Base-by-base conservation (phyloP, 371 early-diverging fungal species). In the Choanephora cucurbitarum region DNA sequence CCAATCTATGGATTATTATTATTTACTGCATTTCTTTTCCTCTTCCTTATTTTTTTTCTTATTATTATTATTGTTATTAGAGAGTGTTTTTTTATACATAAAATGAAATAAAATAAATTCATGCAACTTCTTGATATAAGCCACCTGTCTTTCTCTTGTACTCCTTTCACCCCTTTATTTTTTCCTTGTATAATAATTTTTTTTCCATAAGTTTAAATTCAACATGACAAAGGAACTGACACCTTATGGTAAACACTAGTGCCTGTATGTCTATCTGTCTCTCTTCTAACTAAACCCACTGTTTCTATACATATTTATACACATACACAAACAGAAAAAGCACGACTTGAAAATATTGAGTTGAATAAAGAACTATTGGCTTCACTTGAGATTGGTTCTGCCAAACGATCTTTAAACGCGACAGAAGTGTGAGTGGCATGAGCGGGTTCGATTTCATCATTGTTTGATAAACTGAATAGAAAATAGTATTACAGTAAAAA, bases 291-390 rank as follows among this genome's bases (percentile, higher is more conserved):
- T n/a, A n/a, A n/a, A n/a, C n/a, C n/a, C n/a, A n/a, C n/a, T n/a
- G n/a, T n/a, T n/a, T n/a, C n/a, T n/a, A n/a, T n/a, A n/a, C n/a
- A n/a, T 47, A 0, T 8, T 18, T 34, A 21, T 31, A 7, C 32
- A 32, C 10, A 10, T 32, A 32, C 32, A 28, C 24, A 14, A 15
- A 37, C 18, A 82, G 87, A 90, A 60, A 59, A 64, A 43, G 67
- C 81, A 58, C 83, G 90, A 10, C 57, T 81, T 45, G 78, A 77
- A 39, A 89, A 85, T 33, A 89, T 89, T 55, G 69, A 73, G 33
- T 58, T 72, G 24, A 88, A 90, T 61, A 77, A 77, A 18, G 79
- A 83, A 60, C 58, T 90, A 48, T 64, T 90, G 18, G 66, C 64
- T 39, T 65, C 78, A 43, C 72, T 86, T 21, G 69, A 82, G 24